Base-by-base conservation (phyloP, 768 basidiomycete genomes). In the Mycena polygramma region DNA sequence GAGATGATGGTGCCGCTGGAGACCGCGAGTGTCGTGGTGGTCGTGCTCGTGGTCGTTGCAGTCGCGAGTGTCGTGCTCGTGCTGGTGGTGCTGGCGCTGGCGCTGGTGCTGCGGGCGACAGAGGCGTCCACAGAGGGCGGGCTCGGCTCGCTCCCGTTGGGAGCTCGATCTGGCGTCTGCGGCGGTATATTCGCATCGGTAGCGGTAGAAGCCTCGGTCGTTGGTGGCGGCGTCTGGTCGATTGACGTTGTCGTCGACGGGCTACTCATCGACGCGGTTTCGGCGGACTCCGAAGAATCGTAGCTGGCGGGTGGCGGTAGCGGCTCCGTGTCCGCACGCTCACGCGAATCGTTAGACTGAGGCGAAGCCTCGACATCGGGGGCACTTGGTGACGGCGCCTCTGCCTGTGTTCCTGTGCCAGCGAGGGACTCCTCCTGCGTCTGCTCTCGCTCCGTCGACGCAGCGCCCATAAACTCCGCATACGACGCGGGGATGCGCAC, bases 401-500 rank as follows among this genome's bases (percentile, higher is more conserved):
- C 53, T 17, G 22, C 15, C 14, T 30, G 15, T 30, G 17, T 58
- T 46, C n/a, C 59, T 20, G 53, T 22, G 13, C 37, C 51, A 7
- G 36, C 30, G 5, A 26, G 19, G 22, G 53, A n/a, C 9, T 60
- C 43, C 52, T 61, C 53, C n/a, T 37, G 58, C 58, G 19, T 36
- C 35, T 37, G 43, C 30, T 63, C 61, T 24, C 49, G 53, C 22
- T 60, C 55, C 19, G 59, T 70, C 57, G 55, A 41, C 39, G 48
- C 54, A 2, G 68, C 26, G 7, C 55, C 45, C 45, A 70, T 30
- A 36, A 55, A 73, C 53, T 73, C 72, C 30, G 69, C 43, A 53
- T 73, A 73, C 10, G 69, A 73, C 13, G 69, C 45, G 2, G 69
- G 68, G 20, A 67, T 66, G 49, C 49, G 61, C 6, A 70, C 48